Evolutionary conservation across 768 basidiomycete species (phyloP).

Genomic region (Naganishia friedmannii): DNA sequence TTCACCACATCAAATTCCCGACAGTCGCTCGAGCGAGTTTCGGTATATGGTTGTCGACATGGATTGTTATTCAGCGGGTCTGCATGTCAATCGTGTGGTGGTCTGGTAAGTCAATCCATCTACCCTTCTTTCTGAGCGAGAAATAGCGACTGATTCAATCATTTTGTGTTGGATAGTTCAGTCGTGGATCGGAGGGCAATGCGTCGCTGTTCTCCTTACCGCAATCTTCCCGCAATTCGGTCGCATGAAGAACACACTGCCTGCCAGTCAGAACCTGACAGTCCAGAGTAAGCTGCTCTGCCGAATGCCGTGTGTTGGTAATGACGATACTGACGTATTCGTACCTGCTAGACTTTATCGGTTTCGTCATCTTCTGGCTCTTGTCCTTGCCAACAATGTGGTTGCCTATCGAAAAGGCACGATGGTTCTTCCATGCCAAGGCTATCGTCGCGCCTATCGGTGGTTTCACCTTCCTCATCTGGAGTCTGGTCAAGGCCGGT

Average conservation of each 20-base stretch:
- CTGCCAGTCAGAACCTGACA: conserved; percentile 58
- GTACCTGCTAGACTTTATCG: conserved; percentile 53
- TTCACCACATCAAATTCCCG: conserved; percentile 65
- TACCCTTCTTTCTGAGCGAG: conserved; percentile 17
- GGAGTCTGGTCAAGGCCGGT: conserved; percentile 72
- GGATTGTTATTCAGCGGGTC: conserved; percentile 64
- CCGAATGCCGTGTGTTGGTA: background rate
- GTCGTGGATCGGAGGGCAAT: conserved; percentile 75
- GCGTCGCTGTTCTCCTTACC: conserved; percentile 69
- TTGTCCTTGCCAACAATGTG: conserved; percentile 74
- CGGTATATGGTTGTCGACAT: conserved; percentile 72
- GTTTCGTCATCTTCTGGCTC: conserved; percentile 84
- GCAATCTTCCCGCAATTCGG: conserved; percentile 68
- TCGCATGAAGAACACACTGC: conserved; percentile 61
- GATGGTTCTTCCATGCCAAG: conserved; percentile 74
- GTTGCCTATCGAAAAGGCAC: conserved; percentile 72
- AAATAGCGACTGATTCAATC: conserved; percentile 38
- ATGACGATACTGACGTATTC: conserved; percentile 52
- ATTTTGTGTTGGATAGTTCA: conserved; percentile 51
- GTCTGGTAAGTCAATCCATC: conserved; percentile 18
- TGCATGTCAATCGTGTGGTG: conserved; percentile 32
- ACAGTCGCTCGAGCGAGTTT: conserved; percentile 62
- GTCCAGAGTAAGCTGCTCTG: conserved; percentile 44
- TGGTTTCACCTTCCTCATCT: conserved; percentile 55
- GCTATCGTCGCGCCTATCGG: conserved; percentile 58